Conservation (phyloP, 1,284 basidiomycete genomes). For the Hymenochaete sp. region DNA sequence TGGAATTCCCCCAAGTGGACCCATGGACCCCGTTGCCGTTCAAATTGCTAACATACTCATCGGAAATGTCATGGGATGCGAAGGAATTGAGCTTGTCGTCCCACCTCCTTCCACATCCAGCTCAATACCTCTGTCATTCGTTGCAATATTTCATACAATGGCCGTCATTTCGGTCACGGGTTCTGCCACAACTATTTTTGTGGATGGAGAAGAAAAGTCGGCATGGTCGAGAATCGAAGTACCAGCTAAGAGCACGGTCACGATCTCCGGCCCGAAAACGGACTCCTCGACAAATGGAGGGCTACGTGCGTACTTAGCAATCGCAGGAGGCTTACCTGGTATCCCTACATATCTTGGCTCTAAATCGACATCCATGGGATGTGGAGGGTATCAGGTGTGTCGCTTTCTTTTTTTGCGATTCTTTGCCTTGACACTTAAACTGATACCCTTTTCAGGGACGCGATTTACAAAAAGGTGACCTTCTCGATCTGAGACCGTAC, state of each 20-base stretch:
- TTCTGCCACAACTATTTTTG: conserved; percentile 33
- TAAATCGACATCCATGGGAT: conserved; percentile 51
- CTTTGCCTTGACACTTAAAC: conserved; percentile 4
- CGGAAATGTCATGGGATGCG: conserved; percentile 44
- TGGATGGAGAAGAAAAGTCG: conserved; percentile 33
- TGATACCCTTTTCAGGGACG: conserved; percentile 35
- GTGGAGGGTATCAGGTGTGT: conserved; percentile 51
- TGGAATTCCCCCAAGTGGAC: conserved; percentile 61
- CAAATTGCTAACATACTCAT: conserved; percentile 52
- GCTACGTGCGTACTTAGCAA: conserved; percentile 47
- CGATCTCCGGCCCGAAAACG: conserved; percentile 18
- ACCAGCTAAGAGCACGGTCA: conserved; percentile 36
- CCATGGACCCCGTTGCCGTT: conserved; percentile 57
- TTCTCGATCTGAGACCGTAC: conserved; percentile 36
- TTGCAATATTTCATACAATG: conserved; percentile 38
- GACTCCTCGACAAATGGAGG: conserved; percentile 30
- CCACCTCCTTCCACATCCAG: conserved; percentile 25
- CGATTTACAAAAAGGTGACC: conserved; percentile 34
- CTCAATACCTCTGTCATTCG: conserved; percentile 23
- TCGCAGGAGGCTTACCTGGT: conserved; percentile 54
- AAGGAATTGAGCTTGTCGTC: conserved; percentile 50
- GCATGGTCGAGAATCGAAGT: conserved; percentile 47
- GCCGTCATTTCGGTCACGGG: conserved; percentile 54
- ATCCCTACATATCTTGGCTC: conserved; percentile 53
- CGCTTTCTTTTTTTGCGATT: background rate